Evolutionary conservation across 2,329 filamentous ascomycete genomes (phyloP).

Genomic region (Fulvia fulva): DNA sequence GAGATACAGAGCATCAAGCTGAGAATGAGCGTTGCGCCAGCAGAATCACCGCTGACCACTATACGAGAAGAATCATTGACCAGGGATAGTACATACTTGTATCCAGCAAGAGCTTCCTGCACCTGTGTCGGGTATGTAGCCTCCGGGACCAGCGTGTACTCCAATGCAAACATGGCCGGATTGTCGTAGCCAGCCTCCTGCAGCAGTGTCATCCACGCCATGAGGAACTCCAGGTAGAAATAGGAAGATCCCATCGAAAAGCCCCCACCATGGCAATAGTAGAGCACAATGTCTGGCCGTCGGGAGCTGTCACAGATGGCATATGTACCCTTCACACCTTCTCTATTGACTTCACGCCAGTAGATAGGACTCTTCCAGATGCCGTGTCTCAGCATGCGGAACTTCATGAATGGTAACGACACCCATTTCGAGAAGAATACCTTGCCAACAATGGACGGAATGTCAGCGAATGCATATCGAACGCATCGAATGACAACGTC

Average conservation of each 20-base stretch:
- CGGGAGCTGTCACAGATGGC: constrained; percentile 58
- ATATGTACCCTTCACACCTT: constrained; percentile 59
- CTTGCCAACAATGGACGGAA: constrained; percentile 64
- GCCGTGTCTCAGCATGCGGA: constrained; percentile 71
- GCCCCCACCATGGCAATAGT: constrained; percentile 78
- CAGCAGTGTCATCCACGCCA: constrained; percentile 66
- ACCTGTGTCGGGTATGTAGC: constrained; percentile 69
- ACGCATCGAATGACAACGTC: constrained; percentile 74
- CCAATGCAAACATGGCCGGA: constrained; percentile 72
- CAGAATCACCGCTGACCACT: constrained; percentile 73
- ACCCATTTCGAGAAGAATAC: constrained; percentile 76
- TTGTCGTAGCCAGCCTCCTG: constrained; percentile 64
- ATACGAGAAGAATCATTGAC: constrained; percentile 58
- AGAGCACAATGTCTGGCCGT: constrained; percentile 71
- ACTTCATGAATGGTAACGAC: constrained; percentile 68
- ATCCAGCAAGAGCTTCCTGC: constrained; percentile 65
- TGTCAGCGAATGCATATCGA: constrained; percentile 69
- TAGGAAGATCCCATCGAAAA: constrained; percentile 78
- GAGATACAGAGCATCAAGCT: constrained; percentile 68
- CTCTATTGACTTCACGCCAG: constrained; percentile 57
- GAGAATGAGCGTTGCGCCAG: constrained; percentile 69
- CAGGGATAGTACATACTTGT: constrained; percentile 63
- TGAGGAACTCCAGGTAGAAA: constrained; percentile 81
- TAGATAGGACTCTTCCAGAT: constrained; percentile 58
- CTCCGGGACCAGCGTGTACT: constrained; percentile 77